Evolutionary conservation across 345 rosid species (phyloP).

Genomic region (Citrus trifoliata): DNA sequence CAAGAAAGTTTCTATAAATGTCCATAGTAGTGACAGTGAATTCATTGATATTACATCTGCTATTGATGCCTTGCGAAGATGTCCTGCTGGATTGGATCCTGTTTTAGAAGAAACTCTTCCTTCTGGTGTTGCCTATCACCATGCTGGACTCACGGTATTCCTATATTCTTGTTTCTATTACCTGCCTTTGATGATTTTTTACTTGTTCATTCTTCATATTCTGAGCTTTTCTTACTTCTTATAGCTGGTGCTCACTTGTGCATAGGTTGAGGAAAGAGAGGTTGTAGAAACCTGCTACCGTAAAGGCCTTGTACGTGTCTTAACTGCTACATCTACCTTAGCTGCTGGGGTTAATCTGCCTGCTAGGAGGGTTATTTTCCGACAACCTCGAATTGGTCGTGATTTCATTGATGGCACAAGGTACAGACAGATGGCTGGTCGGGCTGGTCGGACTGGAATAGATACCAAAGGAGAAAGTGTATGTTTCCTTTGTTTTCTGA

Average conservation of each 20-base stretch:
- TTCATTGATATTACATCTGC: slow-evolving; percentile 66
- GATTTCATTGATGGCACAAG: slow-evolving; percentile 98
- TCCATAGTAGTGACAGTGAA: slow-evolving; percentile 48
- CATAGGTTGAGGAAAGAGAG: slow-evolving; percentile 96
- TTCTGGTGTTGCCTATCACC: slow-evolving; percentile 96
- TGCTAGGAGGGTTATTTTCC: slow-evolving; percentile 96
- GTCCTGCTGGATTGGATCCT: slow-evolving; percentile 92
- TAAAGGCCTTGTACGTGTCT: slow-evolving; percentile 78
- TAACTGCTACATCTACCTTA: slow-evolving; percentile 96
- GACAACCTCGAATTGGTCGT: slow-evolving; percentile 94
- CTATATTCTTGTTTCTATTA: slow-evolving; percentile 17
- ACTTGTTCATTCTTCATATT: slow-evolving; percentile 1
- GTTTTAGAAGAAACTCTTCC: slow-evolving; percentile 87
- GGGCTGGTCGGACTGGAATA: slow-evolving; percentile 99
- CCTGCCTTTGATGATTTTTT: not conserved
- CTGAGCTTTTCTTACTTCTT: not conserved
- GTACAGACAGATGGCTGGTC: slow-evolving; percentile 98
- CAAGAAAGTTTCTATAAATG: slow-evolving; percentile 45
- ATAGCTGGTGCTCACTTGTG: slow-evolving; percentile 18
- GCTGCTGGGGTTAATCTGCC: slow-evolving; percentile 99
- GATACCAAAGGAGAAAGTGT: slow-evolving; percentile 99
- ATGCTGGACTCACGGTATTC: slow-evolving; percentile 95
- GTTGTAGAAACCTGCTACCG: slow-evolving; percentile 90
- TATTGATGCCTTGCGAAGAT: slow-evolving; percentile 69
- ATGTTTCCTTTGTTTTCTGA: slow-evolving; percentile 30